phyloP scores from a whole-genome alignment of 2,329 filamentous ascomycete species.

The Hortaea sp. region DNA sequence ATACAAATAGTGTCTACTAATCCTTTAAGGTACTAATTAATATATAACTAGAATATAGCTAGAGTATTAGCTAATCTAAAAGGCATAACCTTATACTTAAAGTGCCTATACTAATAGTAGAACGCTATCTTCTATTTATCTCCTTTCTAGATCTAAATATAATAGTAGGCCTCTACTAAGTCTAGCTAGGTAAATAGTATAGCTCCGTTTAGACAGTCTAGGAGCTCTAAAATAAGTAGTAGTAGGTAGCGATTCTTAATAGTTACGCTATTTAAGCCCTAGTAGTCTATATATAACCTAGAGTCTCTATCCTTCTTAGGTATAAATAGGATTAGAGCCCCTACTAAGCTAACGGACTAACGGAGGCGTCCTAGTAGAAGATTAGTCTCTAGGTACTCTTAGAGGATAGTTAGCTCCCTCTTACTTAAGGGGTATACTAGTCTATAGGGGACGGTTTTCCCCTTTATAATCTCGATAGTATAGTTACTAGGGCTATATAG shows the following conservation, averaged over 20 bases:
- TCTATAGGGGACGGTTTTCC: conserved; percentile 4
- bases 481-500: background rate
- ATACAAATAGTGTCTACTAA: conserved; percentile 15
- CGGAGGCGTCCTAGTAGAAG: conserved; percentile 2
- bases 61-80: conserved; percentile 16
- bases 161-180: conserved; percentile 16
- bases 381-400: background rate
- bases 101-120: conserved; percentile 12
- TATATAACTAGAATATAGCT: conserved; percentile 15
- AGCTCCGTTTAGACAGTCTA: conserved; percentile 10
- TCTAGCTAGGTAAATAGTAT: conserved; percentile 16
- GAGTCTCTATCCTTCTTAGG: conserved; percentile 13
- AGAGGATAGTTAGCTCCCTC: background rate
- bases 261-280: conserved; percentile 17
- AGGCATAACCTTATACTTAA: conserved; percentile 16
- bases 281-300: conserved; percentile 16
- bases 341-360: conserved; percentile 1
- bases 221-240: conserved; percentile 13
- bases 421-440: conserved; percentile 5
- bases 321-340: conserved; percentile 13
- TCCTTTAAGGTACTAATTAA: conserved; percentile 16
- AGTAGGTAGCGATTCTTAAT: conserved; percentile 20
- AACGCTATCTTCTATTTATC: conserved; percentile 18
- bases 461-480: conserved; percentile 6
- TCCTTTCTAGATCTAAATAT: conserved; percentile 14